phyloP scores from a whole-genome alignment of 345 rosid genomes.

The Trapa incisa region DNA sequence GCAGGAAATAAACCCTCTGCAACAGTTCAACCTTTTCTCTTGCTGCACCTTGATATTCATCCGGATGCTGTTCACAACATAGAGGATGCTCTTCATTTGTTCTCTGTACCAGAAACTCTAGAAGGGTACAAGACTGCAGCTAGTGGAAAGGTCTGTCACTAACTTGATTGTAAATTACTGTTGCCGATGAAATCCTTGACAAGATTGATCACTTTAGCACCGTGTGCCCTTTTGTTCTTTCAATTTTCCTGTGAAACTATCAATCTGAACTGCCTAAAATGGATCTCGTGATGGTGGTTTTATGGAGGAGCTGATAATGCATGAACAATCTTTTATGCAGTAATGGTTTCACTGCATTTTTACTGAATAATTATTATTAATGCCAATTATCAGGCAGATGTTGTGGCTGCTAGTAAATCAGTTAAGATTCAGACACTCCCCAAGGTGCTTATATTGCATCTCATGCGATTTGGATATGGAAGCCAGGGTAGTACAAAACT shows the following conservation, averaged over 20 bases:
- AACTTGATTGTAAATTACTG: background rate
- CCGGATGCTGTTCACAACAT: conserved; percentile 59
- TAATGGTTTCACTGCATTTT: background rate
- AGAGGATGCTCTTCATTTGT: conserved; percentile 78
- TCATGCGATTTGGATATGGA: conserved; percentile 90
- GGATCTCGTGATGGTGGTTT: background rate
- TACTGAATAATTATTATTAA: background rate
- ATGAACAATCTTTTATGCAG: background rate
- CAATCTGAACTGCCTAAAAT: background rate
- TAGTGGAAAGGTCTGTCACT: conserved; percentile 53
- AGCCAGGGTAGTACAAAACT: conserved; percentile 85
- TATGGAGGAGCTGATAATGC: background rate
- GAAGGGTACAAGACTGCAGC: conserved; percentile 77
- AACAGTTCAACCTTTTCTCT: conserved; percentile 71
- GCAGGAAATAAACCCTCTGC: conserved; percentile 77
- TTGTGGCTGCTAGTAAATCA: conserved; percentile 75
- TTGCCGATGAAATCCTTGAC: background rate
- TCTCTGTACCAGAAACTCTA: conserved; percentile 63
- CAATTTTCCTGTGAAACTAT: background rate
- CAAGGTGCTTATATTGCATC: conserved; percentile 81
- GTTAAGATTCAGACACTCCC: conserved; percentile 72
- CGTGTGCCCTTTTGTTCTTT: background rate
- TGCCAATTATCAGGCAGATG: conserved; percentile 42
- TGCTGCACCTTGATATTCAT: conserved; percentile 82
- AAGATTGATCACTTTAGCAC: background rate